Evolutionary conservation across 139 green algal genomes (phyloP), one percentile per base, ranked within the genome.

Genomic region (Dunaliella sp.): DNA sequence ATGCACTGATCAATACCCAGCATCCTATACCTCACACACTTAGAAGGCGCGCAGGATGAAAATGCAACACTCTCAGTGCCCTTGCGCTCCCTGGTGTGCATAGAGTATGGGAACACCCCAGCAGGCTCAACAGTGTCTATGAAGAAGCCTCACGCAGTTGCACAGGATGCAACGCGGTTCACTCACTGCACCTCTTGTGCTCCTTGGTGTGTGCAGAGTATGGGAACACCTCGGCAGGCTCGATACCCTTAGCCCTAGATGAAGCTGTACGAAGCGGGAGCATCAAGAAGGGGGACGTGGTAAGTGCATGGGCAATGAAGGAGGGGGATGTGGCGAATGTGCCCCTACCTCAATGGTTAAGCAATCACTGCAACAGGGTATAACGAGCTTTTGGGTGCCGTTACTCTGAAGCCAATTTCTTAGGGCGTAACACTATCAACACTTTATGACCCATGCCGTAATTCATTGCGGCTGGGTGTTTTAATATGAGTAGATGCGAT

Each of bases 151-250:
- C n/a, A n/a, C n/a, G n/a, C n/a, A n/a, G n/a, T n/a, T n/a, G n/a
- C n/a, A n/a, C n/a, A n/a, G n/a, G n/a, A n/a, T n/a, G n/a, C n/a
- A n/a, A n/a, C n/a, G n/a, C n/a, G n/a, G n/a, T n/a, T n/a, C n/a
- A n/a, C n/a, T 74, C 21, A 30, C 21, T 74, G 58, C 58, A 30
- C 58, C 21, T 74, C 21, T 21, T 74, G 58, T 74, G 58, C 74
- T 79, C 77, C 32, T 57, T 98, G n/a, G n/a, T 98, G 83, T 88
- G 98, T 22, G 85, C 89, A 1, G 91, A 98, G 88, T 99, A 99
- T 85, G 97, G 97, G 88, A 99, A 99, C 94, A 99, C 97, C 58
- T 96, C 88, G 26, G 97, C 97, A 0, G 97, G 94, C 34, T 98
- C 95, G 84, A 98, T 99, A 58, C 97, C 97, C 0, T 88, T 99